Base-by-base conservation (phyloP, 495 filamentous ascomycete genomes). In the Venustampulla echinocandica region DNA sequence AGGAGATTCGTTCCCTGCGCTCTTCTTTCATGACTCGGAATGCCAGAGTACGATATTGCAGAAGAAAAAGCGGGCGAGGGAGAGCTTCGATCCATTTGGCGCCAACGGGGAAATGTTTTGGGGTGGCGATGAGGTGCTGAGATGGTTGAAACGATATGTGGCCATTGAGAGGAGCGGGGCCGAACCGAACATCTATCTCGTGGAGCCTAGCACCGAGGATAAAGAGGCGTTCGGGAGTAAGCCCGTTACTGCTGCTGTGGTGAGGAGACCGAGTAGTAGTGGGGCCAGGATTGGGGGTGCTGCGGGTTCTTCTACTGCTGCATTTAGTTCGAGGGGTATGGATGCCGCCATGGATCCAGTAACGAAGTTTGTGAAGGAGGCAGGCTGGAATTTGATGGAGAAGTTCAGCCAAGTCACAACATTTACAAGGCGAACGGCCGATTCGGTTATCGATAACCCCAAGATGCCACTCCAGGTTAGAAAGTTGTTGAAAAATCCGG, bases 11-110 rank as follows among this genome's bases (percentile, higher is more conserved):
- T 96, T 96, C 57, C 92, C 92, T 0, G 87, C 93, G 9, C 69
- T 98, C 3, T 98, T 98, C 65, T 98, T 98, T 64, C 92, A 98
- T 54, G 92, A 98, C 56, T 84, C 76, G 44, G 93, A 98, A 70
- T 98, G 92, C 64, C 85, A 95, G 63, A 89, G 82, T 35, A 98
- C 92, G 4, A 95, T 97, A 28, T 63, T 93, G 40, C 90, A 96
- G 65, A 87, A 90, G 65, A 93, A 89, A 73, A 85, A 81, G 60
- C 68, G 84, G 24, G 80, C 85, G 1, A 74, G 77, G 50, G 86
- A 95, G 17, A 83, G 64, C 33, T 96, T 98, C 55, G 88, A 95
- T 56, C 93, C 92, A 0, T 97, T 95, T 56, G 79, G 80, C 10
- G 85, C 87, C 43, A 75, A 77, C 39, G 88, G 90, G 0, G 76